These are phyloP conservation scores for Ochetophila trinervis DNA, from an alignment of 306 rosid genomes.

Conservation along the genomic window DNA sequence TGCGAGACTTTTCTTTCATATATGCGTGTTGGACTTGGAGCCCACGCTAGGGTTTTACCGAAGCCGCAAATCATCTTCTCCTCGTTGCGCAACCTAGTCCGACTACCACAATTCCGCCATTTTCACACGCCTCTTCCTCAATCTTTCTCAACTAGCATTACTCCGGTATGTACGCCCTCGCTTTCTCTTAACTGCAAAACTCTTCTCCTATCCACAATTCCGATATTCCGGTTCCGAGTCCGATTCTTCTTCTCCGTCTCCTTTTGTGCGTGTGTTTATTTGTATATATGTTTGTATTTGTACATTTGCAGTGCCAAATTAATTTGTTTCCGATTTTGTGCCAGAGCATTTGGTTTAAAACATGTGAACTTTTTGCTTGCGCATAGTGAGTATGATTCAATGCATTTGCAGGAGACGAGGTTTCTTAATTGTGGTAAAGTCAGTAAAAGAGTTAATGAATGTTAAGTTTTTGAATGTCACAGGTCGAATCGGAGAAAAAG, in stretches of 20 bases:
- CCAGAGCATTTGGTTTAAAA: too few species aligned
- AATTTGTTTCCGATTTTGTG: too few species aligned
- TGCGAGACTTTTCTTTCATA: not conserved
- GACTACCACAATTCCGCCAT: not conserved
- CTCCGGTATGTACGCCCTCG: not conserved
- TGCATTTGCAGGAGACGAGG: too few species aligned
- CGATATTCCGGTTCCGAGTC: not conserved
- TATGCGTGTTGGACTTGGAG: conserved; percentile 8
- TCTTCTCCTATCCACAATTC: not conserved
- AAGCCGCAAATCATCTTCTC: not conserved
- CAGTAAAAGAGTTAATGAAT: not conserved
- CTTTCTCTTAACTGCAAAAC: not conserved
- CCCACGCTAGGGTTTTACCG: conserved; percentile 14
- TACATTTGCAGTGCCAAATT: too few species aligned
- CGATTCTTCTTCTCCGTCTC: too few species aligned
- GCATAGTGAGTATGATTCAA: too few species aligned
- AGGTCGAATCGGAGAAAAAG: conserved; percentile 34
- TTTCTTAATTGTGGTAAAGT: too few species aligned
- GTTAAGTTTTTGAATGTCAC: not conserved
- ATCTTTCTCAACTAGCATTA: not conserved
- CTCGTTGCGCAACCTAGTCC: conserved; percentile 2
- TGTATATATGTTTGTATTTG: too few species aligned
- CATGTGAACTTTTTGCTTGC: too few species aligned
- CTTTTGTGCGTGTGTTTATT: too few species aligned
- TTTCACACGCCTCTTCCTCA: not conserved